These are phyloP conservation scores for Alopecurus myosuroides DNA, from an alignment of 176 grass and related monocot genomes.

Conservation along the genomic window DNA sequence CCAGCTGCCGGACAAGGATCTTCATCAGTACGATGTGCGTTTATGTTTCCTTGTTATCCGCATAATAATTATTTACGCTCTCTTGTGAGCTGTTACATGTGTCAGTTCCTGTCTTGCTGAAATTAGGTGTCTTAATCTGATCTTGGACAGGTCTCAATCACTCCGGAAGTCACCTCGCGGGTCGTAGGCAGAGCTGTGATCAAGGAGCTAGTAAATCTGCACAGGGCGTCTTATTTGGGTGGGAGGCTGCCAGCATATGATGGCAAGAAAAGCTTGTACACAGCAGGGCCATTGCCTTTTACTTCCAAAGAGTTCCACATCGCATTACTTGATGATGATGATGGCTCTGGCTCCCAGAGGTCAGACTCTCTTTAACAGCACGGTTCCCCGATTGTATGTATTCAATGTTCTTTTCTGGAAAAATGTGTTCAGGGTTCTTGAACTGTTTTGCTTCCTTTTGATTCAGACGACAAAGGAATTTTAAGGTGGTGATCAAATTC, in stretches of 20 bases:
- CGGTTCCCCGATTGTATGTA: not conserved
- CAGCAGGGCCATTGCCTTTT: slow-evolving; percentile 72
- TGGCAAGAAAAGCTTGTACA: slow-evolving; percentile 85
- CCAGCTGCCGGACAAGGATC: slow-evolving; percentile 74
- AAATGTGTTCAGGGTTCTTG: not conserved
- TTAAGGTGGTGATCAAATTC: slow-evolving; percentile 74
- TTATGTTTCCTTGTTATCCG: not conserved
- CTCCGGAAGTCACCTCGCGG: slow-evolving; percentile 59
- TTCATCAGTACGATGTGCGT: slow-evolving; percentile 88
- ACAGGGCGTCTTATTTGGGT: slow-evolving; percentile 58
- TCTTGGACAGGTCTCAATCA: slow-evolving; percentile 57
- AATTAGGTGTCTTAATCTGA: not conserved
- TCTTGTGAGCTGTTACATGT: not conserved
- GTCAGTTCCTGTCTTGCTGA: not conserved
- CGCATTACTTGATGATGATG: slow-evolving; percentile 51
- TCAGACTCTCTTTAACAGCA: not conserved
- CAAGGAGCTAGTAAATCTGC: slow-evolving; percentile 46
- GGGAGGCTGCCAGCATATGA: slow-evolving; percentile 85
- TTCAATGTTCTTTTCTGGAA: not conserved
- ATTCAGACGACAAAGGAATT: slow-evolving; percentile 57
- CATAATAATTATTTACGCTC: not conserved
- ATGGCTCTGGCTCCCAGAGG: slow-evolving; percentile 57
- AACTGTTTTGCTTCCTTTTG: not conserved
- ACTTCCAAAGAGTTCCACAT: slow-evolving; percentile 65
- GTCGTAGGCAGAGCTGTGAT: slow-evolving; percentile 59